These are phyloP conservation scores for Sporisorium scitamineum DNA, from an alignment of 1,284 basidiomycete species.

Conservation along the genomic window DNA sequence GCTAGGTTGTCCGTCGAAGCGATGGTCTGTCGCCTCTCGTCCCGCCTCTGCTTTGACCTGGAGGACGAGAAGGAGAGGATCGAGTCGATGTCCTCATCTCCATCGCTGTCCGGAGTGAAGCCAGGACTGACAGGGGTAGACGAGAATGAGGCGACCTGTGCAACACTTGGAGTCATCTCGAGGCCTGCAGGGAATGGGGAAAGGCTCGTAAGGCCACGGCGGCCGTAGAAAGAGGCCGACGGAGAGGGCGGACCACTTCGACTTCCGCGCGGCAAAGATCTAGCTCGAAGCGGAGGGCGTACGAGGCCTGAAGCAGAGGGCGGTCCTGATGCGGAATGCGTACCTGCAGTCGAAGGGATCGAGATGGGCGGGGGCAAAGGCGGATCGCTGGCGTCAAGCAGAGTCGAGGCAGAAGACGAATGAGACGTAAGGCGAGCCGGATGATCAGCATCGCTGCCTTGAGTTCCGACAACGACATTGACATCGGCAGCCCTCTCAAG, in stretches of 20 bases:
- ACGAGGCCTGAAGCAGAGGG: conserved; percentile 13
- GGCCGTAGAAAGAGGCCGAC: conserved; percentile 47
- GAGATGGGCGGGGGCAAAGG: conserved; percentile 47
- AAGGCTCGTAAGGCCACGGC: conserved; percentile 39
- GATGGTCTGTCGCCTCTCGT: conserved; percentile 28
- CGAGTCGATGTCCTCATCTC: conserved; percentile 32
- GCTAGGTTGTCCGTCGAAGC: conserved; percentile 8
- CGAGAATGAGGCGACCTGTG: conserved; percentile 22
- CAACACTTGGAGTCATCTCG: conserved; percentile 40
- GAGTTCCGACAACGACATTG: not conserved
- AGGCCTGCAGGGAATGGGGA: conserved; percentile 44
- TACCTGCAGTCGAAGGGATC: conserved; percentile 15
- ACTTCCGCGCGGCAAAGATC: conserved; percentile 41
- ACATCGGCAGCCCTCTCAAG: conserved; percentile 34
- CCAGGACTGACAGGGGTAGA: conserved; percentile 38
- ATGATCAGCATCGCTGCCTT: not conserved
- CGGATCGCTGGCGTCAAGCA: conserved; percentile 19
- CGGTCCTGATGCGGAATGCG: conserved; percentile 6
- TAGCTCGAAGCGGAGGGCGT: conserved; percentile 23
- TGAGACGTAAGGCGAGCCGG: conserved; percentile 1
- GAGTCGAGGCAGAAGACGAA: conserved; percentile 15
- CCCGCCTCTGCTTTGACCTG: conserved; percentile 32
- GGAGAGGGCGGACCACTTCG: conserved; percentile 46
- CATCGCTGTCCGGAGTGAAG: conserved; percentile 42
- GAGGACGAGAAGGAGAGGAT: conserved; percentile 40